These are phyloP conservation scores for Trichodelitschia bisporula DNA, from an alignment of 495 filamentous ascomycete genomes.

Conservation along the genomic window DNA sequence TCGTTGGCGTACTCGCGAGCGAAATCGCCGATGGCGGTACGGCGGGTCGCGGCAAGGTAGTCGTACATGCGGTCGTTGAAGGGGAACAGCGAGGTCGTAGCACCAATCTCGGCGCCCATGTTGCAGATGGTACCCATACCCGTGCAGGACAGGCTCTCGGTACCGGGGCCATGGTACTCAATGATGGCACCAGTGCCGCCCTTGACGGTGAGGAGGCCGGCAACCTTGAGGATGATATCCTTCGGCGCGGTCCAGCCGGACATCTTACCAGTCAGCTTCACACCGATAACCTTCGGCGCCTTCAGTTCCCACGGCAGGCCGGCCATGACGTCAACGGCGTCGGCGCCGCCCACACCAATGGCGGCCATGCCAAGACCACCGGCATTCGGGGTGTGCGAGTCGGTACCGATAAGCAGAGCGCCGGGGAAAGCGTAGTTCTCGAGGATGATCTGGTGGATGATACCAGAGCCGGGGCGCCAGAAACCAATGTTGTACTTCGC, in stretches of 20 bases:
- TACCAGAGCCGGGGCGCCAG: constrained; percentile 96
- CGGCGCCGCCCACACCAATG: constrained; percentile 95
- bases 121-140: constrained; percentile 37
- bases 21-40: constrained; percentile 72
- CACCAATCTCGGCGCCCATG: constrained; percentile 79
- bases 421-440: constrained; percentile 99
- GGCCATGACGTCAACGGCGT: constrained; percentile 97
- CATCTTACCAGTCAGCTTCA: constrained; percentile 73
- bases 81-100: constrained; percentile 94
- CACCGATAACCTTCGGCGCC: constrained; percentile 91
- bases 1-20: constrained; percentile 63
- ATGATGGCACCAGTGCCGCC: constrained; percentile 94
- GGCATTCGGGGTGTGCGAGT: constrained; percentile 95
- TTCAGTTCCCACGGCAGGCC: constrained; percentile 96
- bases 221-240: constrained; percentile 91
- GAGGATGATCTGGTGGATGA: constrained; percentile 96
- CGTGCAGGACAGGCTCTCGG: constrained; percentile 39
- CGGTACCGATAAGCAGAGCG: constrained; percentile 93
- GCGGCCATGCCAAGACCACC: constrained; percentile 91
- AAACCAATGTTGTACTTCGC: constrained; percentile 99
- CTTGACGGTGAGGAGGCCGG: constrained; percentile 91
- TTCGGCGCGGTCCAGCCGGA: constrained; percentile 91
- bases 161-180: constrained; percentile 82
- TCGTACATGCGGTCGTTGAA: constrained; percentile 97
- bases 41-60: constrained; percentile 84